Evolutionary conservation across 2,329 filamentous ascomycete genomes (phyloP), one percentile per base, ranked within the genome.

Genomic region (Emydomyces testavorans): DNA sequence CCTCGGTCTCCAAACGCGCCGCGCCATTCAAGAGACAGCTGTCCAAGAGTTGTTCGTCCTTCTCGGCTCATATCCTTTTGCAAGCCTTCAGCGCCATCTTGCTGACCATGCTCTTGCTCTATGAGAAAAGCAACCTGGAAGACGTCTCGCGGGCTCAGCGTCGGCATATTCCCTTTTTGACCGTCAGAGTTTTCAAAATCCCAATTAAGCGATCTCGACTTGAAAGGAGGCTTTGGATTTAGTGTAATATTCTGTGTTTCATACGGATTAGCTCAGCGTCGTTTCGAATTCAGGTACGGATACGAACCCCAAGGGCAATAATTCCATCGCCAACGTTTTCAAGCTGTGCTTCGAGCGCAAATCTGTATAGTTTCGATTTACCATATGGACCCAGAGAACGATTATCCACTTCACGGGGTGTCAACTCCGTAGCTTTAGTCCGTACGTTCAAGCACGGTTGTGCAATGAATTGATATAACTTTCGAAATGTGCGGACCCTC

Each of bases 401-500:
- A 48, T 71, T 68, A n/a, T 69, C 65, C 16, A 69, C 67, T 43
- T 63, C 67, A 8, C 67, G 57, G 2, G 70, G 63, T 35, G 73
- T 60, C 48, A 86, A 61, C 44, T 80, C 74, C 2, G 84, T 85
- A 2, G 87, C 78, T 64, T 96, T 98, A 0, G 90, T 95, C 53
- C 90, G 75, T 50, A 98, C 90, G 53, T 89, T 86, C 56, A 98
- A 71, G 51, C 88, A 84, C 32, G 86, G 80, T 70, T 94, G 90
- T 61, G 89, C 92, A 48, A 93, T 82, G 62, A 98, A 98, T 65
- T 96, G 92, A 65, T 96, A 98, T 51, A 98, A 70, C 69, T 96
- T 96, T 55, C 90, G 75, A 62, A 96, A 96, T 7, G 87, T 94
- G 51, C 92, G 74, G 31, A 85, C 82, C 42, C 86, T 77, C 3